Conservation (phyloP, 2,329 filamentous ascomycete species). For the Laburnicola sp. region DNA sequence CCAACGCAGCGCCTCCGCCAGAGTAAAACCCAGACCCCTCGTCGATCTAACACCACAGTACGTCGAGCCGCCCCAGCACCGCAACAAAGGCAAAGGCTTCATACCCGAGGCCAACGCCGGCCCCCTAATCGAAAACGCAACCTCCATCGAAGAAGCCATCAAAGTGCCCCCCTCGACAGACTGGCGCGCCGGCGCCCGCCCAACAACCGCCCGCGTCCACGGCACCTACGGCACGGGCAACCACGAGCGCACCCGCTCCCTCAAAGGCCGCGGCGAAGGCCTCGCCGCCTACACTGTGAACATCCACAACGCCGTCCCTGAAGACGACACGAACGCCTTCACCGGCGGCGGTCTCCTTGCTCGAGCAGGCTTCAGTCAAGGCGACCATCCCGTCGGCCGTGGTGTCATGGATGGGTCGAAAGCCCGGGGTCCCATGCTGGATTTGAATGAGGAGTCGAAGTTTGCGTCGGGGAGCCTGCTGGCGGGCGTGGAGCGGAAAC, state of each 20-base stretch:
- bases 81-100: slow-evolving; percentile 57
- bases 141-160: slow-evolving; percentile 49
- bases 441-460: slow-evolving; percentile 46
- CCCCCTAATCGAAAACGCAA: slow-evolving; percentile 52
- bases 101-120: slow-evolving; percentile 42
- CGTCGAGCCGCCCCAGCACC: slow-evolving; percentile 64
- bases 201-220: slow-evolving; percentile 26
- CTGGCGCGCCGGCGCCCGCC: slow-evolving; percentile 46
- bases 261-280: slow-evolving; percentile 41
- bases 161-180: slow-evolving; percentile 49
- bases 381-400: slow-evolving; percentile 43
- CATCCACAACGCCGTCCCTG: slow-evolving; percentile 35
- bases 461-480: slow-evolving; percentile 55
- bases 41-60: slow-evolving; percentile 69
- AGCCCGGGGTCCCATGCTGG: slow-evolving; percentile 51
- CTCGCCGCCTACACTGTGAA: slow-evolving; percentile 40
- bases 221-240: slow-evolving; percentile 34
- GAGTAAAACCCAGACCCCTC: slow-evolving; percentile 60
- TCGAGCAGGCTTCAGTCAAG: slow-evolving; percentile 46
- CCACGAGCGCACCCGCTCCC: slow-evolving; percentile 39
- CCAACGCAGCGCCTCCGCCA: slow-evolving; percentile 52
- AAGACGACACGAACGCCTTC: slow-evolving; percentile 46
- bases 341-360: slow-evolving; percentile 51
- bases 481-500: slow-evolving; percentile 44
- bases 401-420: slow-evolving; percentile 52